Evolutionary conservation across 2,329 filamentous ascomycete genomes (phyloP).

Genomic region (Stachybotrys elegans): DNA sequence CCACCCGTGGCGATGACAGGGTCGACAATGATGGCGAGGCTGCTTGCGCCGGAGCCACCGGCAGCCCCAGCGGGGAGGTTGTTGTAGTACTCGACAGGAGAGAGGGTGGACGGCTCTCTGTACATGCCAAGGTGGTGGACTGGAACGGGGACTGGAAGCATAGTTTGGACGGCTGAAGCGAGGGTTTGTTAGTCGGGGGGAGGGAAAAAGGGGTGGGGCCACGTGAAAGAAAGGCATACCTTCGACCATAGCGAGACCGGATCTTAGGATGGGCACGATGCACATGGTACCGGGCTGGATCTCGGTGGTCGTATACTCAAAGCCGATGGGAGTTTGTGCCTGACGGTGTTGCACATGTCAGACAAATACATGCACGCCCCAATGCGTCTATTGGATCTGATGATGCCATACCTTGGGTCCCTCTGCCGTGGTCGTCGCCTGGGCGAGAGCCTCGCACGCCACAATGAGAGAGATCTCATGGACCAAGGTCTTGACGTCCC

Average conservation of each 20-base stretch:
- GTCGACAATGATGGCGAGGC: constrained; percentile 78
- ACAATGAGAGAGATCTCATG: constrained; percentile 84
- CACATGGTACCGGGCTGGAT: constrained; percentile 65
- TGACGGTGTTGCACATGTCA: constrained; percentile 25
- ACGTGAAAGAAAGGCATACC: constrained; percentile 36
- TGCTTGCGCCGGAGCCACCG: constrained; percentile 33
- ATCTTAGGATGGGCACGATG: constrained; percentile 88
- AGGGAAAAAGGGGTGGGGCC: neutral
- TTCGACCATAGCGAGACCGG: constrained; percentile 86
- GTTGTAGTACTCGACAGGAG: constrained; percentile 97
- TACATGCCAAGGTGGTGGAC: constrained; percentile 94
- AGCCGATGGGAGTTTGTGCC: constrained; percentile 76
- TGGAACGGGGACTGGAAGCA: constrained; percentile 75
- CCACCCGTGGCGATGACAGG: constrained; percentile 92
- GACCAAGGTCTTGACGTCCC: constrained; percentile 75
- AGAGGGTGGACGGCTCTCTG: constrained; percentile 79
- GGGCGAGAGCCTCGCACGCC: constrained; percentile 72
- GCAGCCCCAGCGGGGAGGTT: constrained; percentile 62
- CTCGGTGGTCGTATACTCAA: constrained; percentile 62
- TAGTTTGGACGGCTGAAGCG: constrained; percentile 63
- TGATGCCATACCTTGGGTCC: constrained; percentile 64
- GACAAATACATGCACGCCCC: too few relatives aligned
- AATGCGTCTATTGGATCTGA: too few relatives aligned
- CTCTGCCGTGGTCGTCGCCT: constrained; percentile 50
- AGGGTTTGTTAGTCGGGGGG: constrained; percentile 5